Evolutionary conservation across 208 protist species (phyloP).

Genomic region (Crithidia thermophila): DNA sequence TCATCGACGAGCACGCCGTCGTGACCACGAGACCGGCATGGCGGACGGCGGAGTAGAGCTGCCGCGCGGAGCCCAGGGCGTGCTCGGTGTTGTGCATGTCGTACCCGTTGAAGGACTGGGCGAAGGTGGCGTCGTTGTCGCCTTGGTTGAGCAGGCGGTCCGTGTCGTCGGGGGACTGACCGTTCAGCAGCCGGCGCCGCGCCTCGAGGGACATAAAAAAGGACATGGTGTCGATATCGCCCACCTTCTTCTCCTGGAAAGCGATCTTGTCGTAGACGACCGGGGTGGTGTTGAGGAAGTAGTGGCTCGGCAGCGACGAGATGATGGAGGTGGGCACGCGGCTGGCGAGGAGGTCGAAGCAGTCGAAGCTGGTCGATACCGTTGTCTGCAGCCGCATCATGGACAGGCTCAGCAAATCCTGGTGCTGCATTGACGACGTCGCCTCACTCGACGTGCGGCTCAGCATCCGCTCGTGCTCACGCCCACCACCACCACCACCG

Average conservation of each 20-base stretch:
- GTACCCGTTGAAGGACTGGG: background rate
- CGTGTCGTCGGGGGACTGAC: background rate
- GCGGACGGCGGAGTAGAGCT: conserved; percentile 45
- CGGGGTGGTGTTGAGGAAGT: conserved; percentile 31
- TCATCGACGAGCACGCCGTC: conserved; percentile 53
- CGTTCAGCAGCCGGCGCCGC: conserved; percentile 37
- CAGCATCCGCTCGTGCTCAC: background rate
- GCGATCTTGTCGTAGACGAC: conserved; percentile 30
- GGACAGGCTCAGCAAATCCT: conserved; percentile 25
- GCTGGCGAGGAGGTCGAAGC: conserved; percentile 40
- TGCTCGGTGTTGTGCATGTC: background rate
- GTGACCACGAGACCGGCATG: conserved; percentile 46
- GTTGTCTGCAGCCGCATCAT: conserved; percentile 41
- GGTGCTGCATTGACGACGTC: background rate
- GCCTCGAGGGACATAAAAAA: conserved; percentile 55
- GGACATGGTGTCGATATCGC: conserved; percentile 23
- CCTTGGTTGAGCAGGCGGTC: conserved; percentile 1
- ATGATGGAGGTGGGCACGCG: conserved; percentile 36
- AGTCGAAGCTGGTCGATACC: conserved; percentile 47
- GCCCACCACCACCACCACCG: background rate
- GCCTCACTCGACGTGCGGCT: background rate
- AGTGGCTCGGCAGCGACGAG: conserved; percentile 27
- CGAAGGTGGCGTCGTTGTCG: background rate
- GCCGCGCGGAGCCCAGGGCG: conserved; percentile 15
- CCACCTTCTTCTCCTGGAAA: conserved; percentile 33